Conservation (phyloP, 2,329 filamentous ascomycete species). For the Fusarium tanahbumbuense region DNA sequence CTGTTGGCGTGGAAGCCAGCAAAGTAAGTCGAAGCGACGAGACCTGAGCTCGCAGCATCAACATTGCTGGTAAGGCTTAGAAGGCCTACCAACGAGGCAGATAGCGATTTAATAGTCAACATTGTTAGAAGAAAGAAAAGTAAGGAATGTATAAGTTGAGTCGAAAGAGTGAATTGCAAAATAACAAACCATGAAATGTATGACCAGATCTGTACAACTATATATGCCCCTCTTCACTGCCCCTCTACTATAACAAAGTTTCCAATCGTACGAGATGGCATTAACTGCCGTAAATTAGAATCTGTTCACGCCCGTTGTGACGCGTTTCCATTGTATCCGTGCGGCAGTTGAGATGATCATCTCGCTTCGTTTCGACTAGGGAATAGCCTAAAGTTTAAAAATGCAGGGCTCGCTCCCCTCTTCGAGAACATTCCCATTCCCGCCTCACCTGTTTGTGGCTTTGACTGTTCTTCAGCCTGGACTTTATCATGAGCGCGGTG, state of each 20-base stretch:
- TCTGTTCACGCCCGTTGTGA: conserved; percentile 1
- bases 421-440: conserved; percentile 4
- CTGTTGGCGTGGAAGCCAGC: conserved; percentile 38
- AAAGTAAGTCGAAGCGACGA: conserved; percentile 41
- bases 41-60: background rate
- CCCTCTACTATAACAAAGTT: background rate
- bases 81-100: conserved; percentile 25
- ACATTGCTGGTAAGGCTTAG: conserved; percentile 11
- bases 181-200: background rate
- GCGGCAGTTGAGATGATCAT: conserved; percentile 21
- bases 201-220: background rate
- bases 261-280: background rate
- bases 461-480: no score
- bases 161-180: background rate
- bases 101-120: conserved; percentile 15
- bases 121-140: background rate
- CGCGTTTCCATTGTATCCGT: background rate
- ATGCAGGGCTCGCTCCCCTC: background rate
- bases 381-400: conserved; percentile 20
- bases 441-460: no score
- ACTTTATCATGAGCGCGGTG: background rate
- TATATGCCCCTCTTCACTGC: background rate
- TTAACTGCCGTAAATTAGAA: background rate
- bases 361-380: background rate
- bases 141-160: conserved; percentile 14